Evolutionary conservation across 495 filamentous ascomycete species (phyloP), one percentile per base, ranked within the genome.

Genomic region (Penicillium fimorum): DNA sequence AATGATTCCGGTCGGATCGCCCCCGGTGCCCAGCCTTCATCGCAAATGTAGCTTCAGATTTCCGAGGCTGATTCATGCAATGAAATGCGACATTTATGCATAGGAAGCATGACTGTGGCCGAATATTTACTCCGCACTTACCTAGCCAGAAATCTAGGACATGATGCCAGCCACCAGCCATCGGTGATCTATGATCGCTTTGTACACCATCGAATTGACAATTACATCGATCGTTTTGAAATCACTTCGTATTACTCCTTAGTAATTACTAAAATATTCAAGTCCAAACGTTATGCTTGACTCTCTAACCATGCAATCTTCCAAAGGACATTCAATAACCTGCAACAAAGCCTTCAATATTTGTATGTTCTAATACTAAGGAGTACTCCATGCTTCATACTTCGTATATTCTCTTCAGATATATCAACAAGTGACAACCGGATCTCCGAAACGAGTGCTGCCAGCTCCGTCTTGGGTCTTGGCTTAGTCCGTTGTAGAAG

Each of bases 31-130:
- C 35, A 44, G 38, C 38, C 33, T n/a, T 53, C 38, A 22, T 33
- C 50, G 11, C 50, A 9, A 43, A 53, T 35, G 18, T 17, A 18
- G 20, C 30, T 53, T 53, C 42, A 41, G 51, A 45, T 27, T 46
- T 53, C 30, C 41, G 51, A 53, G 51, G 41, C 27, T 45, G 27
- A n/a, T 18, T 35, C 43, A 20, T 50, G 48, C 48, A 50, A 20
- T 37, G 27, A 12, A 10, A 53, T 20, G 37, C 24, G 5, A 27
- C 11, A 24, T 24, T 20, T 11, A 29, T 40, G 33, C 22, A 38
- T 12, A n/a, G 20, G 29, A 24, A 42, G 24, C 49, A 9, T 42
- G 5, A 25, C 22, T 32, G 5, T 29, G 24, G 17, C 18, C 3
- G 27, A 32, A 18, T 1, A n/a, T 9, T 7, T 24, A 27, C 6